Percentiles rank a stretch among this genome's conserved stretches.
phyloP scores from a whole-genome alignment of 805 yeast species.

The Torulaspora franciscae region DNA sequence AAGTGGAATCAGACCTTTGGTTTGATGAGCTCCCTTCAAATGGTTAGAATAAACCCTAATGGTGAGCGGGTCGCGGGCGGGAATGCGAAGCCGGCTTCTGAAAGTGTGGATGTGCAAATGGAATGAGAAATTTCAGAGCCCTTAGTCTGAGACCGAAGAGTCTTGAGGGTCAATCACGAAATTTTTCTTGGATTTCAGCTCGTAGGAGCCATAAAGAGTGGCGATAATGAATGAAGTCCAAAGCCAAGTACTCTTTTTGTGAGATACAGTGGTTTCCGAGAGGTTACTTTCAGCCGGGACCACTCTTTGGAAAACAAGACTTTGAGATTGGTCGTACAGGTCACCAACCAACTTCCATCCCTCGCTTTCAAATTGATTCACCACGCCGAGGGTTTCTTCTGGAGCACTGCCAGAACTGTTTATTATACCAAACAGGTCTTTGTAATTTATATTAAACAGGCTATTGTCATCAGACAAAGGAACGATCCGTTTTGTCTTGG shows the following conservation, averaged over 20 bases:
- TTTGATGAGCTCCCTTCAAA: slow-evolving; percentile 59
- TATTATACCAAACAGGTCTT: slow-evolving; percentile 28
- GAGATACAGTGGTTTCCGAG: background rate
- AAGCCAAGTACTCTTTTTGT: slow-evolving; percentile 1
- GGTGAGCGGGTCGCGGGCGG: slow-evolving; percentile 29
- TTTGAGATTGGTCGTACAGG: slow-evolving; percentile 18
- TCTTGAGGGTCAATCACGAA: background rate
- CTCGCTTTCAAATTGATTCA: slow-evolving; percentile 20
- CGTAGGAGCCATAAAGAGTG: background rate
- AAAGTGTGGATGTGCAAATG: slow-evolving; percentile 24
- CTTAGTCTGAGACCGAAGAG: slow-evolving; percentile 23
- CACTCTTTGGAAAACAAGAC: slow-evolving; percentile 22
- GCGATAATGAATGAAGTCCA: background rate
- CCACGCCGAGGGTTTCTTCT: slow-evolving; percentile 22
- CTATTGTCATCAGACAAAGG: slow-evolving; percentile 13
- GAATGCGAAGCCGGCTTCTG: slow-evolving; percentile 6
- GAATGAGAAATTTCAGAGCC: slow-evolving; percentile 1
- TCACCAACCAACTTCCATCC: slow-evolving; percentile 32
- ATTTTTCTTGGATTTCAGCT: background rate
- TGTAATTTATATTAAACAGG: slow-evolving; percentile 21
- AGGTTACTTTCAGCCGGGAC: background rate
- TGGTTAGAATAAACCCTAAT: slow-evolving; percentile 35
- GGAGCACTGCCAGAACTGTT: slow-evolving; percentile 25
- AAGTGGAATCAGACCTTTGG: slow-evolving; percentile 83
- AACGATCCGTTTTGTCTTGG: slow-evolving; percentile 5